Evolutionary conservation across 805 yeast species (phyloP).

Genomic region (Kodamaea kaohsiungensis): DNA sequence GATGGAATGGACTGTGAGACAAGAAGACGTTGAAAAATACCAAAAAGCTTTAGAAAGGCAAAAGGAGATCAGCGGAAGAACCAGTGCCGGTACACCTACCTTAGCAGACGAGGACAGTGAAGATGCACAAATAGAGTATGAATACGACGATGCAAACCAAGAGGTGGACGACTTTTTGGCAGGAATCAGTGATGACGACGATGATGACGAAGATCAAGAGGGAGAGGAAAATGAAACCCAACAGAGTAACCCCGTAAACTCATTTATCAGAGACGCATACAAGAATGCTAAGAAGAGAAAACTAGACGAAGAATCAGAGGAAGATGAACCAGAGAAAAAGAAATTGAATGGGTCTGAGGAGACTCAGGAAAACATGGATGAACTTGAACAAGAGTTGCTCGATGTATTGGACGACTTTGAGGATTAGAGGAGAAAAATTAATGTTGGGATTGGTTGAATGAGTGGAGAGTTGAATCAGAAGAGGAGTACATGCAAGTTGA

Average conservation of each 20-base stretch:
- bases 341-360: background rate
- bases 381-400: constrained; percentile 50
- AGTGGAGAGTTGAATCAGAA: no score
- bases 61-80: constrained; percentile 11
- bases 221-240: constrained; percentile 12
- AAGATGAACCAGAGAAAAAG: background rate
- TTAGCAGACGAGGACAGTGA: constrained; percentile 8
- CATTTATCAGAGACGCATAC: constrained; percentile 15
- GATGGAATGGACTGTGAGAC: constrained; percentile 43
- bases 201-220: constrained; percentile 21
- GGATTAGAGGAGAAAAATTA: constrained; percentile 17
- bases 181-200: constrained; percentile 41
- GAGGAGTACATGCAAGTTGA: no score
- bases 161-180: constrained; percentile 53
- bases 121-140: constrained; percentile 22
- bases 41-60: constrained; percentile 28
- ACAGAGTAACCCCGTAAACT: constrained; percentile 14
- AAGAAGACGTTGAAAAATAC: constrained; percentile 48
- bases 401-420: constrained; percentile 55
- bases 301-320: constrained; percentile 12
- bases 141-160: constrained; percentile 43
- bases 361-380: constrained; percentile 38
- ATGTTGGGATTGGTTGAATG: background rate
- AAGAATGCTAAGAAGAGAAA: constrained; percentile 10
- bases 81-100: constrained; percentile 12